Evolutionary conservation across 257 asterid genomes (phyloP), one percentile per base, ranked within the genome.

Genomic region (Ocimum tenuiflorum): DNA sequence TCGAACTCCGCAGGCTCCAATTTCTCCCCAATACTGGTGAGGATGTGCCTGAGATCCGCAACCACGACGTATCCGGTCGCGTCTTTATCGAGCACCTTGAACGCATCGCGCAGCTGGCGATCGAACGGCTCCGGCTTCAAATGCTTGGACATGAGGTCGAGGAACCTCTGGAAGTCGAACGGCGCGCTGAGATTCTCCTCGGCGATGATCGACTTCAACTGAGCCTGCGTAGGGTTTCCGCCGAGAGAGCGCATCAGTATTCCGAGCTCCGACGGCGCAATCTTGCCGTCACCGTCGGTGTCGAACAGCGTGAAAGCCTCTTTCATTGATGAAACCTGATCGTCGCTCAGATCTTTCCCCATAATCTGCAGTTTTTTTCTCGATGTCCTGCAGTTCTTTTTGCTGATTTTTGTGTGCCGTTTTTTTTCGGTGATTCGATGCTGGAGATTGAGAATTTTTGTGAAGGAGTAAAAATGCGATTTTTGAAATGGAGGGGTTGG

Each of bases 141-240:
- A n/a, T n/a, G n/a, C n/a, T n/a, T n/a, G n/a, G n/a, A n/a, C n/a
- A n/a, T n/a, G n/a, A n/a, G n/a, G n/a, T n/a, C n/a, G n/a, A n/a
- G n/a, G n/a, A n/a, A n/a, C n/a, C n/a, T n/a, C n/a, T n/a, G n/a
- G n/a, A n/a, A n/a, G n/a, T n/a, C n/a, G n/a, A n/a, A n/a, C n/a
- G n/a, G 85, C 0, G 97, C 68, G 49, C 29, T 74, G 67, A 90
- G 96, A 51, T 77, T 90, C 79, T 90, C 97, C 67, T 84, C 86
- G 55, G 86, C 9, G 63, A 86, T 67, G 41, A 91, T 88, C 50
- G 95, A 69, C 74, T 91, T 91, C 46, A 91, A 86, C 57, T 82
- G 97, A 39, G 97, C 85, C 68, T 91, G 96, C 68, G 97, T 91
- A n/a, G 97, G 97, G 78, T 91, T 91, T 35, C 97, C 95, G 59